A percentile compares a stretch with the other conserved stretches of the same genome.
Conservation (phyloP, 1,284 basidiomycete species). For the Caloboletus firmus region DNA sequence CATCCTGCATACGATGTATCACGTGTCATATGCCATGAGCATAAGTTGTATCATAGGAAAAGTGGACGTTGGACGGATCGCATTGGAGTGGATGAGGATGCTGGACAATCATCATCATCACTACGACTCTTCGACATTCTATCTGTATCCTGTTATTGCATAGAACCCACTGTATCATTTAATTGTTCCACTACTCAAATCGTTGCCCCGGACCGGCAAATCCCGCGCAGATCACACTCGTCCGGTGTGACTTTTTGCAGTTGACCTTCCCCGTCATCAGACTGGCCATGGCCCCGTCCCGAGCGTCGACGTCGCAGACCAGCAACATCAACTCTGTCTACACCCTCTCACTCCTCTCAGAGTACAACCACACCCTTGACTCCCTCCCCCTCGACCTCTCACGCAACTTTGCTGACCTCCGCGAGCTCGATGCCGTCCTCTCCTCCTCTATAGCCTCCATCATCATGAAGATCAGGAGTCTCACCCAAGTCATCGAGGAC, state of each 20-base stretch:
- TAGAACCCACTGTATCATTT: slow-evolving; percentile 25
- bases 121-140: slow-evolving; percentile 25
- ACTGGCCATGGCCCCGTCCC: slow-evolving; percentile 35
- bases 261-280: neutral
- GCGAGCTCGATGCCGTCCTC: slow-evolving; percentile 97
- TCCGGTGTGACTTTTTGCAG: neutral
- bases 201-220: slow-evolving; percentile 33
- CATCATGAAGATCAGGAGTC: slow-evolving; percentile 71
- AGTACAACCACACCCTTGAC: slow-evolving; percentile 92
- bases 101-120: neutral
- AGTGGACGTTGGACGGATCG: neutral
- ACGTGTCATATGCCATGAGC: neutral
- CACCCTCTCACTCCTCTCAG: slow-evolving; percentile 68
- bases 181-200: neutral
- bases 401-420: slow-evolving; percentile 90
- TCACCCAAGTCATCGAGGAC: slow-evolving; percentile 78
- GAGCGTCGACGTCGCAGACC: slow-evolving; percentile 30
- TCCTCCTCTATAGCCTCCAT: slow-evolving; percentile 82
- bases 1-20: neutral
- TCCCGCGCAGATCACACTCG: slow-evolving; percentile 11
- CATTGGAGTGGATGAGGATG: neutral
- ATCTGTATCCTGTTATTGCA: slow-evolving; percentile 24
- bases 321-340: slow-evolving; percentile 49
- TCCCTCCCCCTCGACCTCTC: slow-evolving; percentile 93
- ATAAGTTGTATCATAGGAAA: slow-evolving; percentile 28